A percentile compares a stretch with the other conserved stretches of the same genome.
Conservation (phyloP, 495 filamentous ascomycete genomes). For the Paragyromitra xinjiangensis region DNA sequence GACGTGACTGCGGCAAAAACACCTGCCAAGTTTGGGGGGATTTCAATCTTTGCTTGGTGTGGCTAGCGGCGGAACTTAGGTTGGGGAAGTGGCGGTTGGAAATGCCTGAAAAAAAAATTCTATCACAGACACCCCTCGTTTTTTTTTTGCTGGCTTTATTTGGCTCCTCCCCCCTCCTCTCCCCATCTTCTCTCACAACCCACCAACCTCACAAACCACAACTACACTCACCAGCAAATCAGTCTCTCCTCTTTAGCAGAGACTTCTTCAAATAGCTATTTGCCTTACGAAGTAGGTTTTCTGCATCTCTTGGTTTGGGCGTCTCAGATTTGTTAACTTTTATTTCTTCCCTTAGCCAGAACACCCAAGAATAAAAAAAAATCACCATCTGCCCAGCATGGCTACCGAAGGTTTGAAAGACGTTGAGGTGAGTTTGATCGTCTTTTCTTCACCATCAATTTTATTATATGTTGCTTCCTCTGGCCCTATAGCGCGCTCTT, state of each 20-base stretch:
- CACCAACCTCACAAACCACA: conserved; percentile 31
- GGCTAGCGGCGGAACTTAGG: conserved; percentile 13
- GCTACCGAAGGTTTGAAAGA: conserved; percentile 58
- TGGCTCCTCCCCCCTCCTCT: conserved; percentile 39
- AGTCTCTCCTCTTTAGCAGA: conserved; percentile 45
- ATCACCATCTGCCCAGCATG: conserved; percentile 52
- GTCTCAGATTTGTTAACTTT: conserved; percentile 14
- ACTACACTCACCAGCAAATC: conserved; percentile 30
- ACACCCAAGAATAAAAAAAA: conserved; percentile 26
- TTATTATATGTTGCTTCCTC: conserved; percentile 3
- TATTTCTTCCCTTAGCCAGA: conserved; percentile 7
- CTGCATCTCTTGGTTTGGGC: not conserved
- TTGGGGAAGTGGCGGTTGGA: conserved; percentile 24
- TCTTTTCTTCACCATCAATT: not conserved
- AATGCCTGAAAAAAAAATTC: conserved; percentile 44
- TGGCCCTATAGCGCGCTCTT: conserved; percentile 18
- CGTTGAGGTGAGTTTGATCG: conserved; percentile 51
- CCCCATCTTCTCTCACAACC: conserved; percentile 40
- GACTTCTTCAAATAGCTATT: conserved; percentile 29
- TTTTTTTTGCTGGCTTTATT: conserved; percentile 50
- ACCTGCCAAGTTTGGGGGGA: conserved; percentile 33
- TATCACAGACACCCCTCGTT: conserved; percentile 37
- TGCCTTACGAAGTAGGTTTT: conserved; percentile 27
- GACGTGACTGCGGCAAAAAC: conserved; percentile 28
- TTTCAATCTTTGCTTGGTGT: conserved; percentile 13